Base-by-base conservation (phyloP, 2,329 filamentous ascomycete genomes). In the Monosporascus sp. region DNA sequence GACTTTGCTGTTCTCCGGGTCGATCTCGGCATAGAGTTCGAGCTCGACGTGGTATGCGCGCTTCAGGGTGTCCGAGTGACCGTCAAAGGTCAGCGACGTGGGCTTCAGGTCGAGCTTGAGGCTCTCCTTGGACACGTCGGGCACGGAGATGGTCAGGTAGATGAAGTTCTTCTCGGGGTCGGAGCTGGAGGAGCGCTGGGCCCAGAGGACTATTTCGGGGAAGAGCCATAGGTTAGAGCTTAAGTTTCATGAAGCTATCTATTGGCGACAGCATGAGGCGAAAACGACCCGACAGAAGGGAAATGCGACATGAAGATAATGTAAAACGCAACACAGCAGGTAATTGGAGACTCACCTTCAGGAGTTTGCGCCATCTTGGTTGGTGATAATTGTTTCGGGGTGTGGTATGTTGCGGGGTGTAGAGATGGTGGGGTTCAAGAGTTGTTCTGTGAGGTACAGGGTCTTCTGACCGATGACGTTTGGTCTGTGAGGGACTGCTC, bases 91-190 rank as follows among this genome's bases (percentile, higher is more conserved):
- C 63, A 99, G 81, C 64, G 80, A 79, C 61, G 81, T 87, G 57
- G 91, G 77, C 77, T 91, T 87, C 63, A 97, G 77, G 64, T 96
- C 88, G 62, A 97, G 84, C 78, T 91, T 88, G 63, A 95, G 77
- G 67, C 87, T 85, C 47, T 82, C 78, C 66, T 84, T 79, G 64
- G 88, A 78, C 45, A 97, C 88, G 71, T 99, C 94, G 64, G 92
- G 84, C 49, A 92, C 91, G 66, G 84, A 83, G 76, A 99, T 90
- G 70, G 90, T 95, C 63, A 99, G 83, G 80, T 91, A 96, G 81
- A 99, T 78, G 78, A 91, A 90, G 83, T 99, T 99, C 81, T 92
- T 95, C 72, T 86, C 82, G 53, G 88, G 72, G 52, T 97, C 92
- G 63, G 79, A 79, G 64, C 74, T 78, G 69, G 87, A 94, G 47